Conservation (phyloP, 441 rosid genomes). For the Melastoma candidum region DNA sequence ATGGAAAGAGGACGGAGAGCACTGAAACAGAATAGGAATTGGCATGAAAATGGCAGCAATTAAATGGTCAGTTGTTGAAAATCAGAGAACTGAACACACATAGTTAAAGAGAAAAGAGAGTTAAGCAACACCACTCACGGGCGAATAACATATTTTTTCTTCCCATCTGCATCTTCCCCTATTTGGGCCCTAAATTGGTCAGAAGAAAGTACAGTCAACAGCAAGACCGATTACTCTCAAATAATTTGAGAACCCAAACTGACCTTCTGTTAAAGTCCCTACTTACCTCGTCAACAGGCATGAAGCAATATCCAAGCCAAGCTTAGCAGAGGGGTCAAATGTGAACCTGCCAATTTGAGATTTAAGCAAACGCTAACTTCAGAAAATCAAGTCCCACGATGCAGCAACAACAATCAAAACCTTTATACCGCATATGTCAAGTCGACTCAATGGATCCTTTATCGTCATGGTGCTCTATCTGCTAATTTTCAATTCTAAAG, state of each 20-base stretch:
- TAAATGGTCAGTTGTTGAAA: too few species aligned
- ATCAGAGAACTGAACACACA: too few species aligned
- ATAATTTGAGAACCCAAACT: constrained; percentile 1
- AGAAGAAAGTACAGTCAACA: constrained; percentile 14
- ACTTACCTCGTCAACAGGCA: constrained; percentile 79
- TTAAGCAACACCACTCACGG: constrained; percentile 57
- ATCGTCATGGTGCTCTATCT: too few species aligned
- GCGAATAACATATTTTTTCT: constrained; percentile 75
- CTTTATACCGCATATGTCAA: too few species aligned
- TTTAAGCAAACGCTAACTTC: neutral
- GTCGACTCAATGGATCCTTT: too few species aligned
- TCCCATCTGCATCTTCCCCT: constrained; percentile 78
- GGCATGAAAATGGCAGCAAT: too few species aligned
- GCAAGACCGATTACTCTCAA: constrained; percentile 1
- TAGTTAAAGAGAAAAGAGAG: constrained; percentile 5
- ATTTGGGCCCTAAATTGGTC: constrained; percentile 65
- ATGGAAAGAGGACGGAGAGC: too few species aligned
- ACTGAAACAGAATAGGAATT: too few species aligned
- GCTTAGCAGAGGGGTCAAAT: constrained; percentile 67
- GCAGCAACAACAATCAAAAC: too few species aligned
- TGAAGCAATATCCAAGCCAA: constrained; percentile 89
- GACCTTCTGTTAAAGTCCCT: constrained; percentile 3
- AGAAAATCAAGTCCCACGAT: too few species aligned
- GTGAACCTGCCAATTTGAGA: constrained; percentile 52
- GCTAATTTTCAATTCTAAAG: too few species aligned